A percentile compares a stretch with the other conserved stretches of the same genome.
phyloP scores from a whole-genome alignment of 129 eudicot species.

The Centrapalus pauciflorus region DNA sequence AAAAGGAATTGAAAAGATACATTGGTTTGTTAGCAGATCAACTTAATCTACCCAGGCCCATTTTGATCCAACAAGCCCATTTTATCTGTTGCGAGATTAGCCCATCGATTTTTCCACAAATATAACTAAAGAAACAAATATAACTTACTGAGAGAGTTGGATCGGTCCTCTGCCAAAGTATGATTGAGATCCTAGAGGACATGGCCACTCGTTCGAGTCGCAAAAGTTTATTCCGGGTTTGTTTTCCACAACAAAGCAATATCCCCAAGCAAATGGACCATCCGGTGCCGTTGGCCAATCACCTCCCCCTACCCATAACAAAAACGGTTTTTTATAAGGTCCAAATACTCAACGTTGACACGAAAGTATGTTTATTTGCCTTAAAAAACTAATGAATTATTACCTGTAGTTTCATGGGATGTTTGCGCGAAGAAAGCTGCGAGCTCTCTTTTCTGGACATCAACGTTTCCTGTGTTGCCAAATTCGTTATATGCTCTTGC shows the following conservation, averaged over 20 bases:
- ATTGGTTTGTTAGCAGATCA: too few relatives aligned
- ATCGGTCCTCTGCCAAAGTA: slow-evolving; percentile 38
- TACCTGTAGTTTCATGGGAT: slow-evolving; percentile 39
- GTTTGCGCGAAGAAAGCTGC: slow-evolving; percentile 42
- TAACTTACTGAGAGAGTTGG: slow-evolving; percentile 39
- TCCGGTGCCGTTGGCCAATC: slow-evolving; percentile 41
- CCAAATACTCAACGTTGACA: background rate
- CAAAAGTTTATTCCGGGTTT: background rate
- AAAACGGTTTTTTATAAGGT: too few relatives aligned
- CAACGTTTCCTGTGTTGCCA: slow-evolving; percentile 23
- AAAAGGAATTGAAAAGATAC: too few relatives aligned
- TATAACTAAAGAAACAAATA: too few relatives aligned
- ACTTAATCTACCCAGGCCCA: too few relatives aligned
- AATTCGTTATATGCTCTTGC: slow-evolving; percentile 15
- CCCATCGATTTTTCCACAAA: too few relatives aligned
- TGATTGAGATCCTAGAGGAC: background rate
- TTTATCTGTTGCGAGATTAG: slow-evolving; percentile 23
- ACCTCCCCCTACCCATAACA: too few relatives aligned
- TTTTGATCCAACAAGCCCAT: slow-evolving; percentile 34
- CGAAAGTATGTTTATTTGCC: background rate
- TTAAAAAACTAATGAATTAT: background rate
- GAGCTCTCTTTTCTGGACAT: slow-evolving; percentile 28
- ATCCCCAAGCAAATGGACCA: slow-evolving; percentile 47
- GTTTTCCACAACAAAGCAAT: slow-evolving; percentile 25
- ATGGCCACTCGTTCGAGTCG: slow-evolving; percentile 6